Conservation (phyloP, 345 rosid species). For the Linum tenue region DNA sequence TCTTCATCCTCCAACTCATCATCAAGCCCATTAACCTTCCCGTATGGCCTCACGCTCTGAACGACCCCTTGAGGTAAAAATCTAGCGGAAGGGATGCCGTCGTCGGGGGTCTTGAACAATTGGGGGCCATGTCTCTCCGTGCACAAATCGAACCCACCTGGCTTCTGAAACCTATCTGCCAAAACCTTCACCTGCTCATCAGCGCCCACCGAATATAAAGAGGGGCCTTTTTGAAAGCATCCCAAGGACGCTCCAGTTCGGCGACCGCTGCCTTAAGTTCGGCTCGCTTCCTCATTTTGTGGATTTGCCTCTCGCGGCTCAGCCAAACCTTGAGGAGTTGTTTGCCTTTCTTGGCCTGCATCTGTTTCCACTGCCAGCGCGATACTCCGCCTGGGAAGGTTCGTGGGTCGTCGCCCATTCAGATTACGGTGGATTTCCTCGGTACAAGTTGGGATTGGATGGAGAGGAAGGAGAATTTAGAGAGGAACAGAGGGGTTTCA, state of each 20-base stretch:
- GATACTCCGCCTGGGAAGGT: constrained; percentile 83
- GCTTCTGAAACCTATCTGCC: constrained; percentile 85
- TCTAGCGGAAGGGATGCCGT: constrained; percentile 71
- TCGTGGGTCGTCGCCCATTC: constrained; percentile 87
- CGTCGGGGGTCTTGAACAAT: constrained; percentile 42
- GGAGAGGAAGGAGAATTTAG: constrained; percentile 27
- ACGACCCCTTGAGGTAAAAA: constrained; percentile 84
- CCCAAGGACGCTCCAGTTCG: constrained; percentile 90
- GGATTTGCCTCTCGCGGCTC: constrained; percentile 69
- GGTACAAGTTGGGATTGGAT: constrained; percentile 11
- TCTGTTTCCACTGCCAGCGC: constrained; percentile 91
- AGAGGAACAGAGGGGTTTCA: constrained; percentile 23
- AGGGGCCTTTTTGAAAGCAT: constrained; percentile 61
- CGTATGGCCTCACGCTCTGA: constrained; percentile 62
- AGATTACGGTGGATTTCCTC: constrained; percentile 32
- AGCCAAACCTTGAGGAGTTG: constrained; percentile 77
- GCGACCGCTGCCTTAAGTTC: constrained; percentile 84
- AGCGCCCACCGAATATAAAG: constrained; percentile 58
- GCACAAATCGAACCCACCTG: constrained; percentile 85
- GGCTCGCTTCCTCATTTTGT: constrained; percentile 86
- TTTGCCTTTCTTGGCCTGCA: constrained; percentile 82
- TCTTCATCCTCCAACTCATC: constrained; percentile 1
- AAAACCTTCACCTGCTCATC: constrained; percentile 81
- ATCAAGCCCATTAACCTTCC: constrained; percentile 14
- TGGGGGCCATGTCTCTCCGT: constrained; percentile 65